These are phyloP conservation scores for Pontederia crassipes DNA, from an alignment of 176 grass and related monocot genomes.

Conservation along the genomic window DNA sequence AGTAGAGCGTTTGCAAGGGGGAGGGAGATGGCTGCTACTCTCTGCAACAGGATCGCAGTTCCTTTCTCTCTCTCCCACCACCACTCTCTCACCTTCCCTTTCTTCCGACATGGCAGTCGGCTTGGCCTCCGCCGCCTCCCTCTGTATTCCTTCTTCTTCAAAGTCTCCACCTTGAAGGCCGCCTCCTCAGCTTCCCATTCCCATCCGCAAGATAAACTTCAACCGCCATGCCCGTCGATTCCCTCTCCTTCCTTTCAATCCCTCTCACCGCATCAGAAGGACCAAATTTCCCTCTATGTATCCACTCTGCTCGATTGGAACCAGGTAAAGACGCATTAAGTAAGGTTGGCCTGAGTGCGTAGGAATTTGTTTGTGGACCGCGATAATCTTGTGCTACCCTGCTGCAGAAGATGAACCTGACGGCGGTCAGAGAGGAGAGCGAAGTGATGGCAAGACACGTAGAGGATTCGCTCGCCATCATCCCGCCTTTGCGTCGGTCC, in stretches of 20 bases:
- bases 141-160: not conserved
- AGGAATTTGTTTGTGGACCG: too few species aligned
- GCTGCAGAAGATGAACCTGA: slow-evolving; percentile 83
- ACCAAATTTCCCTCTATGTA: slow-evolving; percentile 61
- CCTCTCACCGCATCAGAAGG: slow-evolving; percentile 52
- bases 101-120: too few species aligned
- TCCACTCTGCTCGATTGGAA: slow-evolving; percentile 76
- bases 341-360: too few species aligned
- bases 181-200: not conserved
- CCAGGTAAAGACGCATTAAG: slow-evolving; percentile 26
- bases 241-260: not conserved
- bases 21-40: too few species aligned
- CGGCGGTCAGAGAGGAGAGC: slow-evolving; percentile 49
- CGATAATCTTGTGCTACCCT: not conserved
- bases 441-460: slow-evolving; percentile 83
- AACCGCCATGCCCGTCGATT: not conserved
- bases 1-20: too few species aligned
- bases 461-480: slow-evolving; percentile 45
- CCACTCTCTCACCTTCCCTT: too few species aligned
- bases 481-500: slow-evolving; percentile 39
- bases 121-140: too few species aligned
- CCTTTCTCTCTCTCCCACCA: too few species aligned
- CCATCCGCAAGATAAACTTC: not conserved
- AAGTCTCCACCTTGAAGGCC: not conserved
- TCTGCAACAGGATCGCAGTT: too few species aligned